Base-by-base conservation (phyloP, 2,329 filamentous ascomycete genomes). In the Trichoderma sp. region DNA sequence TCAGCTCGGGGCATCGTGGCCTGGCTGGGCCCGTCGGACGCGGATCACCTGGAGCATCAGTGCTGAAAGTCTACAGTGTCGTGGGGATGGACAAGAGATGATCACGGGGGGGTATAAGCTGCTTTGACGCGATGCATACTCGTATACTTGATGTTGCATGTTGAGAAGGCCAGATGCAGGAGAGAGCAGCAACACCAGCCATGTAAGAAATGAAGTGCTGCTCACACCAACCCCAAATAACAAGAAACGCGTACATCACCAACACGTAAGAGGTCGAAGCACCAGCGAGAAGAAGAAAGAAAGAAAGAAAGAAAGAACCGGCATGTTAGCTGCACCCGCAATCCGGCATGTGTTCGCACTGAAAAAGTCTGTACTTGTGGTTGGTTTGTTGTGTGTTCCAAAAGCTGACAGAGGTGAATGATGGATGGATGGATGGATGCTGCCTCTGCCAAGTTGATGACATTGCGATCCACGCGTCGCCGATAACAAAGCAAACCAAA, bases 401-500 rank as follows among this genome's bases (percentile, higher is more conserved):
- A 28, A 28, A 7, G 28, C 28, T 28, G 28, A 28, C 7, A 7
- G 28, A 34, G 30, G 30, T 10, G 2, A 7, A 34, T 9, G 30
- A 34, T 30, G 28, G 34, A 39, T 39, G 34, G 34, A 39, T 39
- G 2, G 15, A 7, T 24, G 58, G 7, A 28, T 43, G 57, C 19
- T 43, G 57, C 28, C 34, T 43, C 34, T 50, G 45, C 57, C 45
- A 41, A 48, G 55, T 64, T 28, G 55, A 60, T 50, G 54, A 60
- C 57, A 51, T 60, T 34, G 30, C 44, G 48, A 62, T 54, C 48
- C 39, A 62, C 59, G 59, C 59, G 59, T 54, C 59, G 48, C 39
- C 5, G 59, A 62, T 62, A 62, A 62, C 50, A 63, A 63, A 28
- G 45, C 50, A 57, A 39, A 39, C 34, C 54, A 47, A 60, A 59